These are phyloP conservation scores for Lasiodiplodia theobromae DNA, from an alignment of 2,329 filamentous ascomycete species.

Conservation along the genomic window DNA sequence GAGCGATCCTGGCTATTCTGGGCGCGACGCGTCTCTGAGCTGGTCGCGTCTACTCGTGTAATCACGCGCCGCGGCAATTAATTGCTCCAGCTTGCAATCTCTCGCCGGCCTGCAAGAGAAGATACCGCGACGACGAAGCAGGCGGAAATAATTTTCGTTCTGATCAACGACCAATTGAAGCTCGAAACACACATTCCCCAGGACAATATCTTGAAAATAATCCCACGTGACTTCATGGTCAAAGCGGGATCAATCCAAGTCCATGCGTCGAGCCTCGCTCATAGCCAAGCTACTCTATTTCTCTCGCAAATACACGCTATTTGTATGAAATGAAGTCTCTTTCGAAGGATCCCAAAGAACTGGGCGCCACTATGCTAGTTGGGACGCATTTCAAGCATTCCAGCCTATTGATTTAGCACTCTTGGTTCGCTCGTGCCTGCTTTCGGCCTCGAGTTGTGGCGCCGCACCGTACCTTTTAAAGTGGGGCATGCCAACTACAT, in stretches of 20 bases:
- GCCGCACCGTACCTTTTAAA: no score
- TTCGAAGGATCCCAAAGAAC: not conserved
- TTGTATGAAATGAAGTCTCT: not conserved
- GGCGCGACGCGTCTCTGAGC: conserved; percentile 23
- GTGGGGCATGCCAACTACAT: no score
- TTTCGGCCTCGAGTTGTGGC: not conserved
- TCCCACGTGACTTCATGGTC: not conserved
- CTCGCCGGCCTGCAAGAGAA: not conserved
- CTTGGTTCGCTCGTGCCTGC: not conserved
- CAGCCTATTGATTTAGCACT: not conserved
- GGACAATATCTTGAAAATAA: not conserved
- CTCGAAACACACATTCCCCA: not conserved
- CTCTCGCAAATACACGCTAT: no score
- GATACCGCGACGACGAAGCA: not conserved
- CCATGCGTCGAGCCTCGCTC: not conserved
- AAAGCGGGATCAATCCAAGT: not conserved
- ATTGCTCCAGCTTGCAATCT: not conserved
- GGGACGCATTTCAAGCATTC: not conserved
- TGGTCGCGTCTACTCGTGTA: conserved; percentile 21
- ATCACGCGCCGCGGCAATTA: conserved; percentile 17
- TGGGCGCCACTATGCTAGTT: not conserved
- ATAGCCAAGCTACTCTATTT: no score
- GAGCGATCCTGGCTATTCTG: conserved; percentile 18
- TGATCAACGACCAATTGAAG: not conserved
- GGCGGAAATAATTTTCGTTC: not conserved